Conservation (phyloP, 208 protist species). For the Vickermania spadyakhi region DNA sequence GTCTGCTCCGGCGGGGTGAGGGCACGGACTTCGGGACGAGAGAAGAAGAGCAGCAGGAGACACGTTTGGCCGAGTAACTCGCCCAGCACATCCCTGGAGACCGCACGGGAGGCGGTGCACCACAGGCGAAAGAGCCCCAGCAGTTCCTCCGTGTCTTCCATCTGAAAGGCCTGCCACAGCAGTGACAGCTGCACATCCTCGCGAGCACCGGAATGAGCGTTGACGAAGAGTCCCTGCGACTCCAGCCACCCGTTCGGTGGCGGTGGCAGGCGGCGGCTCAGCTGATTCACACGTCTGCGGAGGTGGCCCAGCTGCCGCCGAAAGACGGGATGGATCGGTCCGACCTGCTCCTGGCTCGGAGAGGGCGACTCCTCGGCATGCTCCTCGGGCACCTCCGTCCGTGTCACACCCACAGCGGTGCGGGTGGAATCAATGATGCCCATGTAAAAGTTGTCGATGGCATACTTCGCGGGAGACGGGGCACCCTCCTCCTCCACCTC, state of each 20-base stretch:
- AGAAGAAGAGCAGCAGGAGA: constrained; percentile 70
- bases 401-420: neutral
- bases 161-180: constrained; percentile 57
- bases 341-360: neutral
- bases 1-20: constrained; percentile 53
- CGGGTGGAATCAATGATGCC: constrained; percentile 8
- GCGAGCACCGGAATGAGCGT: constrained; percentile 21
- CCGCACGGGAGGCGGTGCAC: constrained; percentile 5
- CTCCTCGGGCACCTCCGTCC: no score
- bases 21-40: constrained; percentile 69
- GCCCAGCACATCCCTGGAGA: constrained; percentile 20
- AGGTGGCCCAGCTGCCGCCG: no score
- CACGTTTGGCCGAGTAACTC: constrained; percentile 47
- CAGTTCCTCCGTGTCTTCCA: constrained; percentile 15
- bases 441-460: constrained; percentile 11
- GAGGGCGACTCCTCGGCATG: neutral
- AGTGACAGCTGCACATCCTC: constrained; percentile 62
- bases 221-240: constrained; percentile 8
- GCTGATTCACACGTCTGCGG: no score
- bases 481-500: neutral
- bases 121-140: constrained; percentile 26
- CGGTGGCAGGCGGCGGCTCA: constrained; percentile 1
- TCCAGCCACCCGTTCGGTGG: neutral
- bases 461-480: neutral
- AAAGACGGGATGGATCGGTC: neutral